Evolutionary conservation across 345 rosid genomes (phyloP).

Genomic region (Durio zibethinus): DNA sequence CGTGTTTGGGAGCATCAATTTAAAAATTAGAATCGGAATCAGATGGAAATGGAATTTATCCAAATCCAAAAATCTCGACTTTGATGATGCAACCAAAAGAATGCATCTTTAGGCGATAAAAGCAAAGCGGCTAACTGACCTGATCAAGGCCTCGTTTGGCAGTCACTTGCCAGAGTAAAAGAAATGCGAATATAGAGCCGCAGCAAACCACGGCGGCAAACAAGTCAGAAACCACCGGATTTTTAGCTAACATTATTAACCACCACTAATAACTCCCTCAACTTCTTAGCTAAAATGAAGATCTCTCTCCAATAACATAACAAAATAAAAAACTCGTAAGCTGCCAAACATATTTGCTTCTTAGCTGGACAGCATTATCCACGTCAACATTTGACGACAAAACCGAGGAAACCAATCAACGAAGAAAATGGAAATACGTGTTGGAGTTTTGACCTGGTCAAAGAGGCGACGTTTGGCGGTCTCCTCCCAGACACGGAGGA

Average conservation of each 20-base stretch:
- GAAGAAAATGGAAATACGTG: neutral
- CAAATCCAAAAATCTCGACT: neutral
- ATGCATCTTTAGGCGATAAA: neutral
- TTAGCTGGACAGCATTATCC: neutral
- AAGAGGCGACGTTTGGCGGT: conserved; percentile 59
- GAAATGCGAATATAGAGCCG: conserved; percentile 15
- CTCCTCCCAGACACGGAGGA: conserved; percentile 58
- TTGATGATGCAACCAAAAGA: neutral
- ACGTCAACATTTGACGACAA: neutral
- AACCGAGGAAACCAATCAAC: neutral
- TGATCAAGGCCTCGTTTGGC: conserved; percentile 34
- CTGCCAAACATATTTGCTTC: neutral
- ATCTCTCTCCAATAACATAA: neutral
- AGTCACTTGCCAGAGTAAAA: conserved; percentile 26
- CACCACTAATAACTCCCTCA: neutral
- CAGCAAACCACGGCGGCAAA: conserved; percentile 10
- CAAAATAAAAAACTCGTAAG: neutral
- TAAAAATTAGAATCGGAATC: neutral
- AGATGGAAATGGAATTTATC: neutral
- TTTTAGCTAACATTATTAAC: neutral
- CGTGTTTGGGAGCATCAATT: neutral
- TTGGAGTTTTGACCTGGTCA: conserved; percentile 45
- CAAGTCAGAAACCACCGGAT: conserved; percentile 15
- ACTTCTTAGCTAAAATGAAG: neutral
- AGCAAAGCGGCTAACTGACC: conserved; percentile 14